Evolutionary conservation across 192 early-diverging fungal species (phyloP), one percentile per base, ranked within the genome.

Genomic region (Gonapodya prolifera): DNA sequence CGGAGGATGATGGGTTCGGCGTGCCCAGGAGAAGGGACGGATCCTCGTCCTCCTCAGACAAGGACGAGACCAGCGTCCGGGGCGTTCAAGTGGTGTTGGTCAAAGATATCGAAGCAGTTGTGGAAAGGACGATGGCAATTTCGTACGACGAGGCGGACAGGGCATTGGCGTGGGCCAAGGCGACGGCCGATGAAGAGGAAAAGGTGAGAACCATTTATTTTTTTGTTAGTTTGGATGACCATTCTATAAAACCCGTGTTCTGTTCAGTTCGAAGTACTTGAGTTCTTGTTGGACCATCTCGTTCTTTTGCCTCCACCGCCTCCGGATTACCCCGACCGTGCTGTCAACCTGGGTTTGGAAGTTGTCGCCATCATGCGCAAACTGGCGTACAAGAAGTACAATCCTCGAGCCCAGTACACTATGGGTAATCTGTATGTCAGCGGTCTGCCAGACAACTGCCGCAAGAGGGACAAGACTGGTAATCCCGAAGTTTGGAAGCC

Each of bases 231-330:
- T 16, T 16, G 8, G 45, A 61, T 61, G 8, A 16, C 45, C 23
- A 61, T 23, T 61, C 23, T 8, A 61, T 16, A 16, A 23, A 8
- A 23, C 8, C 45, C 45, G 23, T 23, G 45, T 73, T 32, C 29
- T 73, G 2, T 73, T 29, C 71, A 73, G 71, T 73, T 30, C 31
- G 28, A 73, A 18, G 18, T 73, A 8, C 31, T 73, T 8, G 71
- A 73, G 28, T 73, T 73, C 71, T 29, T 73, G 16, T 32, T 73
- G 18, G 71, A 73, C 71, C 71, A 73, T 32, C 31, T 73, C 18
- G 32, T 8, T 32, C 2, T 30, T 8, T 32, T 73, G 8, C 71
- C 71, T 32, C 32, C 28, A 32, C 32, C 28, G 8, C 28, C 18
- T 32, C 8, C 2, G 28, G 32, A 73, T 8, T 2, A 32, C 31